These are phyloP conservation scores for Ogataea zsoltii DNA, from an alignment of 805 yeast genomes.

Conservation along the genomic window DNA sequence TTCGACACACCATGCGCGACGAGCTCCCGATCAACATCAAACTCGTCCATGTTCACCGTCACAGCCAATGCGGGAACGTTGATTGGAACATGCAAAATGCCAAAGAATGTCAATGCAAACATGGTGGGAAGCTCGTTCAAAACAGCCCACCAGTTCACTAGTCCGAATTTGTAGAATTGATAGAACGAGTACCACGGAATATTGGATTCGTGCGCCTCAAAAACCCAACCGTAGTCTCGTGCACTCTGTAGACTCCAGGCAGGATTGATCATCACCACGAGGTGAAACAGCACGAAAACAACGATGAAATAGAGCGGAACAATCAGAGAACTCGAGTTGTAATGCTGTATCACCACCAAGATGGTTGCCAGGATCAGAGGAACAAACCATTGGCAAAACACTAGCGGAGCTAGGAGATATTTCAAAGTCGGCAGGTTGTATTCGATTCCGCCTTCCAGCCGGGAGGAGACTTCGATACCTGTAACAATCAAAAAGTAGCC, in stretches of 20 bases:
- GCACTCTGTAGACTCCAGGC: slow-evolving; percentile 59
- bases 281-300: slow-evolving; percentile 70
- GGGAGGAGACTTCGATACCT: slow-evolving; percentile 87
- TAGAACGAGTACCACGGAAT: slow-evolving; percentile 94
- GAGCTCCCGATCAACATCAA: slow-evolving; percentile 89
- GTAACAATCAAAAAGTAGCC: slow-evolving; percentile 90
- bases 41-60: slow-evolving; percentile 78
- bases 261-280: slow-evolving; percentile 65
- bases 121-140: slow-evolving; percentile 80
- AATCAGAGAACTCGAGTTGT: slow-evolving; percentile 61
- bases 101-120: slow-evolving; percentile 94
- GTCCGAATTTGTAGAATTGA: slow-evolving; percentile 61
- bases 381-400: slow-evolving; percentile 64
- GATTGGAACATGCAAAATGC: slow-evolving; percentile 94
- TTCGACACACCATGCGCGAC: slow-evolving; percentile 95
- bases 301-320: slow-evolving; percentile 79
- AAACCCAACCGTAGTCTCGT: slow-evolving; percentile 83
- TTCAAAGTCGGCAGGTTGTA: slow-evolving; percentile 60
- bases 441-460: slow-evolving; percentile 70
- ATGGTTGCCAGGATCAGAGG: slow-evolving; percentile 66
- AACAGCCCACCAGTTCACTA: slow-evolving; percentile 76
- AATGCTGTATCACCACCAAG: slow-evolving; percentile 62
- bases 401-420: slow-evolving; percentile 42
- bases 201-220: slow-evolving; percentile 58
- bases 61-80: slow-evolving; percentile 97